A percentile compares a stretch with the other conserved stretches of the same genome.
phyloP scores from a whole-genome alignment of 2,329 filamentous ascomycete genomes.

The Talaromyces sp. region DNA sequence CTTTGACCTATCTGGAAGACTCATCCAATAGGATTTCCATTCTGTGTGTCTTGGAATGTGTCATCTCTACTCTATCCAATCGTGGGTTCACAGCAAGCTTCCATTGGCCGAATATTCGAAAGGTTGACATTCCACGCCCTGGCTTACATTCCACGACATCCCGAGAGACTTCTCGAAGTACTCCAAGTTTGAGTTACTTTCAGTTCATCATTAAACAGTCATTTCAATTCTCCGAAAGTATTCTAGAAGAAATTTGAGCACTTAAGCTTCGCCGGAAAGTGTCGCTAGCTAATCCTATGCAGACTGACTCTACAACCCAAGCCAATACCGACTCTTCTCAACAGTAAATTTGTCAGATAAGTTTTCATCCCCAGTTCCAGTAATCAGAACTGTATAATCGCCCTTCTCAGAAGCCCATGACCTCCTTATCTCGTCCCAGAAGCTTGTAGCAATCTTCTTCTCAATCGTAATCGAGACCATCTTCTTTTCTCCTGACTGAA shows the following conservation, averaged over 20 bases:
- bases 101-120: not conserved
- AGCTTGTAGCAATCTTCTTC: conserved; percentile 65
- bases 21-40: not conserved
- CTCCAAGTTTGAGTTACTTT: not conserved
- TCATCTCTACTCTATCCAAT: not conserved
- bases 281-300: not conserved
- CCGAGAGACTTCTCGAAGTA: not conserved
- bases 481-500: conserved; percentile 60
- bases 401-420: conserved; percentile 67
- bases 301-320: conserved; percentile 50
- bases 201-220: not conserved
- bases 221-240: not conserved
- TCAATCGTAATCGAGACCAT: conserved; percentile 54
- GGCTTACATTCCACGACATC: conserved; percentile 7
- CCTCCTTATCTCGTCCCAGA: conserved; percentile 66
- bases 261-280: not conserved
- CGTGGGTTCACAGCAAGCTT: not conserved
- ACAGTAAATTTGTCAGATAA: conserved; percentile 57
- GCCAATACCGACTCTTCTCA: conserved; percentile 64
- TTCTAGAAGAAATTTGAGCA: not conserved
- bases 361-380: conserved; percentile 51
- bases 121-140: conserved; percentile 14
- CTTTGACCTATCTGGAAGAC: not conserved
- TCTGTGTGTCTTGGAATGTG: not conserved
- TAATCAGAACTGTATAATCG: conserved; percentile 62